Base-by-base conservation (phyloP, 352 stramenopile genomes). In the Nothophytophthora sp. region DNA sequence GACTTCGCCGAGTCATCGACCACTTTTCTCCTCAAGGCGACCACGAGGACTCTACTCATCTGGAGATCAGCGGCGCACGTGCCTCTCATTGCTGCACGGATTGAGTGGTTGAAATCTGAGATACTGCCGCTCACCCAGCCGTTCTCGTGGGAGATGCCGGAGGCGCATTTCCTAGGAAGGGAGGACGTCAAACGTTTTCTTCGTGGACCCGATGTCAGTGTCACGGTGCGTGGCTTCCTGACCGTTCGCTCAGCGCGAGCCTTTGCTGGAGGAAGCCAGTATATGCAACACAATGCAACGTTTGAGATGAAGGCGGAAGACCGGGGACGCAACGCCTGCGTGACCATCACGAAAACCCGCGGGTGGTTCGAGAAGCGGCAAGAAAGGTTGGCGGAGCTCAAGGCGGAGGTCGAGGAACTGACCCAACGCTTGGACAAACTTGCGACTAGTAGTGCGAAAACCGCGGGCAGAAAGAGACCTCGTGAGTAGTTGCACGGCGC, bases 141-240 rank as follows among this genome's bases (percentile, higher is more conserved):
- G 0, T 52, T 52, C 8, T 40, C 43, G 19, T 61, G 57, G 57
- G 32, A 45, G 12, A 67, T 67, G 16, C 50, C 43, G 4, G n/a
- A 36, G 1, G 55, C 55, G 5, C 10, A 37, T 29, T 70, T 55
- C 41, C 35, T 30, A 11, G 29, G 33, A 1, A 50, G 50, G 3
- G n/a, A 23, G 13, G n/a, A 24, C 11, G 16, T 63, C 19, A 15
- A 63, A 4, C 3, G 10, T 1, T 63, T 63, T 41, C 16, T 63
- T 18, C 28, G 28, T 15, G 54, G 46, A 4, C 15, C 39, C 22
- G 23, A 51, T 4, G 16, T 12, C 27, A 40, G 30, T 10, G 45
- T 63, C 37, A 44, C 25, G 20, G 8, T 58, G n/a, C 13, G 12
- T 5, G 37, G 2, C 19, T 58, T 54, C 25, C 44, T 19, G 8